These are phyloP conservation scores for Moesziomyces parantarcticus DNA, from an alignment of 1,284 basidiomycete genomes.

Conservation along the genomic window DNA sequence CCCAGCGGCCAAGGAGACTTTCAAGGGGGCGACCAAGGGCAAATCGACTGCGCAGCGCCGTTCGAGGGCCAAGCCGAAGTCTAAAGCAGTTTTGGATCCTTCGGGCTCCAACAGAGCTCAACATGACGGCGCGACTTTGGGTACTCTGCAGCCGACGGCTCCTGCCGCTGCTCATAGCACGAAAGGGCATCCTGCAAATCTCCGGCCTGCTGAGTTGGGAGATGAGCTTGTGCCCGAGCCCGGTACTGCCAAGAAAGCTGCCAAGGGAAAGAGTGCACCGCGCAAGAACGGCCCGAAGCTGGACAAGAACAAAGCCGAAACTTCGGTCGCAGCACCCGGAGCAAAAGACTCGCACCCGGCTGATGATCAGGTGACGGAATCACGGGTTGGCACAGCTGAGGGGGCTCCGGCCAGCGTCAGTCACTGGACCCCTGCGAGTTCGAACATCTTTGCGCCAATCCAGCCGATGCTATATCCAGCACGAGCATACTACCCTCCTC, in stretches of 20 bases:
- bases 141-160: no score
- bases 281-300: no score
- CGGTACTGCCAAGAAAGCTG: no score
- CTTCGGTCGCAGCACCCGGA: background rate
- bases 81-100: background rate
- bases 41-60: constrained; percentile 9
- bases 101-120: background rate
- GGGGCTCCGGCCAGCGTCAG: background rate
- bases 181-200: constrained; percentile 23
- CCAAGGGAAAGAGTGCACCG: no score
- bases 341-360: background rate
- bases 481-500: constrained; percentile 25
- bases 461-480: constrained; percentile 30
- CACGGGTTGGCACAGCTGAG: background rate
- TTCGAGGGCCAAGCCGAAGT: constrained; percentile 17
- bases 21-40: background rate
- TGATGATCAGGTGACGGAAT: background rate
- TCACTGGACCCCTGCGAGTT: background rate
- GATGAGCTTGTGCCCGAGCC: constrained; percentile 32
- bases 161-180: background rate
- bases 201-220: constrained; percentile 21
- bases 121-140: no score
- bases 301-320: no score
- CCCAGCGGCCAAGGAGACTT: no score
- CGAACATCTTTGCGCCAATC: constrained; percentile 24